These are phyloP conservation scores for Tuctoria greenei DNA, from an alignment of 176 grass and related monocot species.

Conservation along the genomic window DNA sequence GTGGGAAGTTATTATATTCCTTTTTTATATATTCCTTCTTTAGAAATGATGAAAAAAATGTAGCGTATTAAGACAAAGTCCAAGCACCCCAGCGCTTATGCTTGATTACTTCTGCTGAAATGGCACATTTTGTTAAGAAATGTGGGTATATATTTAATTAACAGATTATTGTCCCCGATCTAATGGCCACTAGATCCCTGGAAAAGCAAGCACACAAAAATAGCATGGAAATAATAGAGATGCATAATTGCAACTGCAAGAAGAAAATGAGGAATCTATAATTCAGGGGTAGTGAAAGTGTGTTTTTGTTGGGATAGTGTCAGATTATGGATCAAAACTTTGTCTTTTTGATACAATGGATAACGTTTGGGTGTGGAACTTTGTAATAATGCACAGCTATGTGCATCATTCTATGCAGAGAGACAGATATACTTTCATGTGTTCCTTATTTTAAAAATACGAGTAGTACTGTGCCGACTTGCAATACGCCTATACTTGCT, in stretches of 20 bases:
- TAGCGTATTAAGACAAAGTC: slow-evolving; percentile 9
- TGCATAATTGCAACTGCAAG: slow-evolving; percentile 13
- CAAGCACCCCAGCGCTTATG: not conserved
- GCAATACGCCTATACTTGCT: not conserved
- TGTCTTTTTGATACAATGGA: no score
- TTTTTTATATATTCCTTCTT: slow-evolving; percentile 33
- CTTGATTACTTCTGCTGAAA: not conserved
- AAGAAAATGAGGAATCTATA: not conserved
- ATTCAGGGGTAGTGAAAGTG: not conserved
- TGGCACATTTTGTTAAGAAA: not conserved
- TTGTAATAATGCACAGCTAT: no score
- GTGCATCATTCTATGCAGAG: no score
- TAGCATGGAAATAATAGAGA: not conserved
- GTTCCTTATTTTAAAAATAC: no score
- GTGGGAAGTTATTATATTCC: not conserved
- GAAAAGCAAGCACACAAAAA: not conserved
- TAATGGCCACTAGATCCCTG: not conserved
- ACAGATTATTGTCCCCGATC: not conserved
- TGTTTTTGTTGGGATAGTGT: no score
- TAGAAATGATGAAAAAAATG: not conserved
- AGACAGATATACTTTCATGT: no score
- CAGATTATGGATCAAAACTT: no score
- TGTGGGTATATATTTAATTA: not conserved
- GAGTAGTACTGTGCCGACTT: not conserved
- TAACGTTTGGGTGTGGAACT: no score